Conservation (phyloP, 257 asterid genomes). For the Nicotiana tabacum region DNA sequence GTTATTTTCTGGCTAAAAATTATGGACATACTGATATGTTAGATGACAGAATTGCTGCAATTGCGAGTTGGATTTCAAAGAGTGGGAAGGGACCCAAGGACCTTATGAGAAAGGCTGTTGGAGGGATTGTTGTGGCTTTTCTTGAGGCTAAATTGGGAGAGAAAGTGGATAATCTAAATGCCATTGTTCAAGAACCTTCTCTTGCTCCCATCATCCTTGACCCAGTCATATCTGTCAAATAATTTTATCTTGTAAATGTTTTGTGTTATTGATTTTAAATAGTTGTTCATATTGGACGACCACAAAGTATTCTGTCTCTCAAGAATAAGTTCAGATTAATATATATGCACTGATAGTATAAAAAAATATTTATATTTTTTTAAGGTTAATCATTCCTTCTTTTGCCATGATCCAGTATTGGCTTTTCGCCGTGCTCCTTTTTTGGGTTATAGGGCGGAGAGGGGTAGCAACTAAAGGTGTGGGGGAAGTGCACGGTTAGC, state of each 20-base stretch:
- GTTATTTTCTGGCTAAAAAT: constrained; percentile 56
- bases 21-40: constrained; percentile 60
- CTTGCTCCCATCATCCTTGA: constrained; percentile 57
- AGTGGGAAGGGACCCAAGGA: constrained; percentile 43
- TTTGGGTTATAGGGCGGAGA: too few relatives aligned
- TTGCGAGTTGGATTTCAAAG: constrained; percentile 41
- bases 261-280: too few relatives aligned
- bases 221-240: constrained; percentile 35
- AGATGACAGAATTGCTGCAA: constrained; percentile 31
- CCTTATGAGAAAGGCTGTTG: constrained; percentile 55
- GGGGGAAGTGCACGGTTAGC: too few relatives aligned
- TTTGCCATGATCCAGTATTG: too few relatives aligned
- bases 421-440: too few relatives aligned
- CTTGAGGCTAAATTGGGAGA: constrained; percentile 55
- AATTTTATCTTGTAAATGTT: neutral
- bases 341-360: too few relatives aligned
- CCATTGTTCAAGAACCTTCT: constrained; percentile 31
- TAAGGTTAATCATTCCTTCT: too few relatives aligned
- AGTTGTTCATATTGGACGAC: too few relatives aligned
- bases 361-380: too few relatives aligned
- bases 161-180: constrained; percentile 21
- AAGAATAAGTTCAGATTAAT: too few relatives aligned
- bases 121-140: constrained; percentile 65
- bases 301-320: too few relatives aligned
- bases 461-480: too few relatives aligned